These are phyloP conservation scores for Claviceps sorghi DNA, from an alignment of 2,329 filamentous ascomycete species.

Conservation along the genomic window DNA sequence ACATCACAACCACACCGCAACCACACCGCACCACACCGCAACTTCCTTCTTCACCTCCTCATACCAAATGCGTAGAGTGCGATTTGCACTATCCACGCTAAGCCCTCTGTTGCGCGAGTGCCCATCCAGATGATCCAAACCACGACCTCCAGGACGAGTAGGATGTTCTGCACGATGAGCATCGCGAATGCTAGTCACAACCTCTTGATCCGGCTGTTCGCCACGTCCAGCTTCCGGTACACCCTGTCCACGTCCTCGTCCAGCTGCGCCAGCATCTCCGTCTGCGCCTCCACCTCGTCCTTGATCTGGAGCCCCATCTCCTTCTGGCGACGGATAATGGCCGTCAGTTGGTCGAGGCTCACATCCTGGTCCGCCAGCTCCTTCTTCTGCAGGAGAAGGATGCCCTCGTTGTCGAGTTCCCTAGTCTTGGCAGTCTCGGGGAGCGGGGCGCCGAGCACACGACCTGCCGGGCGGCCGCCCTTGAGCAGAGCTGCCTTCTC, in stretches of 20 bases:
- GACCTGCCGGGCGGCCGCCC: constrained; percentile 30
- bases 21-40: neutral
- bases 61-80: constrained; percentile 13
- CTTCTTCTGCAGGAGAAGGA: constrained; percentile 58
- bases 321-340: constrained; percentile 56
- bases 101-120: constrained; percentile 10
- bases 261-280: constrained; percentile 51
- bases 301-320: constrained; percentile 68
- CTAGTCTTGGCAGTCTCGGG: constrained; percentile 64
- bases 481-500: constrained; percentile 36
- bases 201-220: constrained; percentile 57
- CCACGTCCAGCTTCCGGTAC: constrained; percentile 54
- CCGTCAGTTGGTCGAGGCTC: constrained; percentile 52
- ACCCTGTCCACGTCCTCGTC: constrained; percentile 53
- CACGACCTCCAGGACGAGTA: constrained; percentile 15
- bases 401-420: constrained; percentile 61
- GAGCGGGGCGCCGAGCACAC: constrained; percentile 58
- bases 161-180: constrained; percentile 13
- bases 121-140: constrained; percentile 20
- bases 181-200: constrained; percentile 31
- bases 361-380: constrained; percentile 63
- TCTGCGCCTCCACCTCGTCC: constrained; percentile 58
- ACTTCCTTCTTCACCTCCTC: neutral
- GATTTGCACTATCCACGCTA: constrained; percentile 17
- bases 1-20: no score